A percentile compares a stretch with the other conserved stretches of the same genome.
These are phyloP conservation scores for Haematococcus sp. DNA, from an alignment of 139 green algal species.

Conservation along the genomic window DNA sequence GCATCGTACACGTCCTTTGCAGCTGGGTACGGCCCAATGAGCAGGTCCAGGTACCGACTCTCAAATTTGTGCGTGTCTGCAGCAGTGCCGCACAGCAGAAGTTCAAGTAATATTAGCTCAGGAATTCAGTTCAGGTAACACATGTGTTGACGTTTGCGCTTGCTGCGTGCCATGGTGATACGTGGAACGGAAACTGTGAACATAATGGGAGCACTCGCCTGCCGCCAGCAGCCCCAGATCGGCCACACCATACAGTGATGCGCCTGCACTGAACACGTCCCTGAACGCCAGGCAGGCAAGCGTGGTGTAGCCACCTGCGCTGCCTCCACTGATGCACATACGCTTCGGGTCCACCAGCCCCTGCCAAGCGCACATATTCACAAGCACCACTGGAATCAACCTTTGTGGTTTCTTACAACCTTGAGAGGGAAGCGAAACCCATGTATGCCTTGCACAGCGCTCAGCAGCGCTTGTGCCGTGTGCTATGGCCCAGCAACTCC, in stretches of 20 bases:
- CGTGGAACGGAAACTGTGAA: too few relatives aligned
- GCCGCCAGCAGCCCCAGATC: slow-evolving; percentile 58
- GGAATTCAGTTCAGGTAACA: too few relatives aligned
- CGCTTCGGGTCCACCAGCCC: slow-evolving; percentile 50
- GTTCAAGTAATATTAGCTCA: background rate
- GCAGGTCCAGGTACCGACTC: slow-evolving; percentile 62
- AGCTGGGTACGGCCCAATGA: slow-evolving; percentile 65
- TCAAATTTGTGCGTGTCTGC: slow-evolving; percentile 74
- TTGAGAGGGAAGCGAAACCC: too few relatives aligned
- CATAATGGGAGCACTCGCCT: background rate
- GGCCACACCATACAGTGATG: slow-evolving; percentile 64
- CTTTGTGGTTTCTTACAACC: too few relatives aligned
- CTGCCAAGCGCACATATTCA: background rate
- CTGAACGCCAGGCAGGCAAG: slow-evolving; percentile 71
- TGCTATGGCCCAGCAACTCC: too few relatives aligned
- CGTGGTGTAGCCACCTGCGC: slow-evolving; percentile 76
- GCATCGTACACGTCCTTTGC: slow-evolving; percentile 57
- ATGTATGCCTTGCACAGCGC: too few relatives aligned
- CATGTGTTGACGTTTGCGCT: too few relatives aligned
- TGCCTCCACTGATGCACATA: slow-evolving; percentile 70
- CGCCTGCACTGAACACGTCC: slow-evolving; percentile 45
- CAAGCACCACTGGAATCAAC: too few relatives aligned
- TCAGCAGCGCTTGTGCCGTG: too few relatives aligned
- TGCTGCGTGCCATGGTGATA: too few relatives aligned
- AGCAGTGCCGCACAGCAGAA: background rate